Evolutionary conservation across 176 grass and related monocot species (phyloP), one percentile per base, ranked within the genome.

Genomic region (Lolium multiflorum): DNA sequence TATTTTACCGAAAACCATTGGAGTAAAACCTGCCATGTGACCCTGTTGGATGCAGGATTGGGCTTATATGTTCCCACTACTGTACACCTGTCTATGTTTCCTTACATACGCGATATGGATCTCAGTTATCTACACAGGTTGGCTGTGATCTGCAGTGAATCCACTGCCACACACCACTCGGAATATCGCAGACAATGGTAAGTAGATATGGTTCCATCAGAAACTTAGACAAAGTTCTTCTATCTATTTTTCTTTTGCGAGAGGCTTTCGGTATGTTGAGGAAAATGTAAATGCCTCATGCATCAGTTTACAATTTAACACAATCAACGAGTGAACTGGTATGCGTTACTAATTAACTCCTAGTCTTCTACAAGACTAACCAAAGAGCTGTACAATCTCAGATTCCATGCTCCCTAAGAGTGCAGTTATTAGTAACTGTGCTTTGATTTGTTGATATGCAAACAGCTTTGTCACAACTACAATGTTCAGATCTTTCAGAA

Each of bases 401-500:
- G 35, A 57, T 57, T 65, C 2, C 70, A 47, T 82, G 46, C 21
- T 63, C 18, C 21, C 58, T 64, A 65, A 28, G 48, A 3, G 48
- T n/a, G 11, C 60, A 44, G 46, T 39, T 51, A 81, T 43, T 14
- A 38, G 39, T 21, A 56, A 20, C 22, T 38, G 35, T 25, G 78
- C 39, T 43, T 82, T 24, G 13, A 78, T 28, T 11, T 20, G 11
- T 11, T 22, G 47, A 65, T 21, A 87, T 56, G 14, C 22, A 11
- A 68, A 31, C 35, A 88, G 37, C 38, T 13, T 25, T 2, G 35
- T 13, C 17, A 14, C 9, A 58, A 20, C 35, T 26, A 8, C 7
- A 21, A n/a, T 81, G 54, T 49, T 67, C 13, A 81, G 11, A 69
- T 49, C 50, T n/a, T 77, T 61, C 76, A 61, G 50, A 82, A 39